Evolutionary conservation across 164 flowering plant genomes (phyloP), one percentile per base, ranked within the genome.

Genomic region (Stephania cephalantha): DNA sequence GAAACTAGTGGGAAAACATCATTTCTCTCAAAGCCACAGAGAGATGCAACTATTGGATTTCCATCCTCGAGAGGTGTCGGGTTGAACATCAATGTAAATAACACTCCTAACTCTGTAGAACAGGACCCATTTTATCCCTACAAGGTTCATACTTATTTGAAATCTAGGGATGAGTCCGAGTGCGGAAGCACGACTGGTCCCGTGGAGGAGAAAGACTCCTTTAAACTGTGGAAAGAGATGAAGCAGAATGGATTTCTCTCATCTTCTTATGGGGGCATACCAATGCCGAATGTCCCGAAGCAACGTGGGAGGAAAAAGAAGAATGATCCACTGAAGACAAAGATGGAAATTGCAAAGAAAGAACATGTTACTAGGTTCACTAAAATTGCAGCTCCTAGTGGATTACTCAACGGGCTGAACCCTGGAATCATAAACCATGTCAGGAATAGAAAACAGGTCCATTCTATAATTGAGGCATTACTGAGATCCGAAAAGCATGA

Each of bases 341-440:
- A 82, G 77, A 85, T 91, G 78, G 98, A 90, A 81, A 79, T 86
- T 79, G 98, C 98, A 5, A 96, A 87, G 89, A 91, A 76, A 83
- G 98, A 94, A 77, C 93, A 91, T 71, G 89, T 87, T 46, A 91
- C 85, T 79, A 87, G 90, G 85, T 92, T 93, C 74, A 81, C 95
- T 6, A 93, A 86, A 83, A 82, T 93, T 70, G 98, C 99, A 71
- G 97, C 97, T 76, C 99, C 99, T 7, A 92, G 94, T 82, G 98
- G 98, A 44, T 81, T 94, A 83, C 93, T 92, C 53, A 86, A 87
- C 72, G 95, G 84, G 45, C 77, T 94, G 79, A 96, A 94, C 76
- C 98, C 97, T 6, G 98, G 98, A 70, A 96, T 96, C 64, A 94
- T 96, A 78, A 92, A 90, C 80, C 95, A 92, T 85, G 98, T 94